Evolutionary conservation across 148 eudicot genomes (phyloP).

Genomic region (Camellia sinensis): DNA sequence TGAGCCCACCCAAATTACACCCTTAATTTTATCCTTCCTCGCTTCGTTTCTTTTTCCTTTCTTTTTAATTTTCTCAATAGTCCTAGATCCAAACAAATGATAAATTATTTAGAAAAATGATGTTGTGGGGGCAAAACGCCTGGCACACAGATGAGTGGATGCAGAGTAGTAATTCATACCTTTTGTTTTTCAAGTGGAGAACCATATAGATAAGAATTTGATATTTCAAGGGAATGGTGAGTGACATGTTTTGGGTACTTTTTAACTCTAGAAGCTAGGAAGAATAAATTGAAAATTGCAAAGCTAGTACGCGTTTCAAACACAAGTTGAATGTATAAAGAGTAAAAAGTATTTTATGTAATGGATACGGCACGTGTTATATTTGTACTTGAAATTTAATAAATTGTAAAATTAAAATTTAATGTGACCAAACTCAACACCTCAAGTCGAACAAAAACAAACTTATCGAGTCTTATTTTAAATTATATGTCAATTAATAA

Average conservation of each 20-base stretch:
- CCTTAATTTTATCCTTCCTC: no score
- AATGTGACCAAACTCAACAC: no score
- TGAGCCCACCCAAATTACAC: no score
- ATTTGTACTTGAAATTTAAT: no score
- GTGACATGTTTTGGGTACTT: conserved; percentile 9
- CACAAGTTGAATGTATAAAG: no score
- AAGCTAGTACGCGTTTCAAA: neutral
- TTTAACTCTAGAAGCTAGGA: conserved; percentile 16
- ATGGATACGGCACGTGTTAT: no score
- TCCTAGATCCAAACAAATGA: no score
- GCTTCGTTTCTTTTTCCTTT: no score
- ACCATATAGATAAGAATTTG: neutral
- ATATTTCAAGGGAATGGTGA: neutral
- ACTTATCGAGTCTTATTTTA: neutral
- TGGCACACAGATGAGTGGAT: neutral
- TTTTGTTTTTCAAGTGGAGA: neutral
- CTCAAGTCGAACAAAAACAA: conserved; percentile 7
- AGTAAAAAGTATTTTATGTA: no score
- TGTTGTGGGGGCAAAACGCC: neutral
- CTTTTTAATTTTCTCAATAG: no score
- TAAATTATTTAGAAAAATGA: neutral
- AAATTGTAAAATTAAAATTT: no score
- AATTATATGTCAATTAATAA: no score
- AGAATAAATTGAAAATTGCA: conserved; percentile 9
- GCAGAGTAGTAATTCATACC: neutral